Percentiles rank a stretch among this genome's conserved stretches.
Evolutionary conservation across 2,329 filamentous ascomycete genomes (phyloP).

Genomic region (Cryphonectria parasitica): DNA sequence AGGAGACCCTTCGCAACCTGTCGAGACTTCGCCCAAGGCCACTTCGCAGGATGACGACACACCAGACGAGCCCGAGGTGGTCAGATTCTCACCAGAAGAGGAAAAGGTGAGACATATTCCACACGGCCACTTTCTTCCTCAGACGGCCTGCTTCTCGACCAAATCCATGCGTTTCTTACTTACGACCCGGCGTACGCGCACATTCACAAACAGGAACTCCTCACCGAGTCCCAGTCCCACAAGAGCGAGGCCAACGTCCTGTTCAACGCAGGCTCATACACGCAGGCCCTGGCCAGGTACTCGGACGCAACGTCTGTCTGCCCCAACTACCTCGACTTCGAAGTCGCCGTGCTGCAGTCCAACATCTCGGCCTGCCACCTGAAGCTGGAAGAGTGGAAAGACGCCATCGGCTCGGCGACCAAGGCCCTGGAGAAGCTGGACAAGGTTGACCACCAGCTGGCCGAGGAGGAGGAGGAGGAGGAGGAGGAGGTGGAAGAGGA

Average conservation of each 20-base stretch:
- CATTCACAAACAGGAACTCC: constrained; percentile 56
- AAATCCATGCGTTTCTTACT: background rate
- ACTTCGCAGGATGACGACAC: constrained; percentile 3
- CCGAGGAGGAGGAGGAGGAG: constrained; percentile 41
- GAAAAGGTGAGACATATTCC: constrained; percentile 51
- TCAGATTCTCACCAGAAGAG: constrained; percentile 57
- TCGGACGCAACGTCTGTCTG: constrained; percentile 77
- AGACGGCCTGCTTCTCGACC: constrained; percentile 8
- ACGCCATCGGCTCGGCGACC: constrained; percentile 74
- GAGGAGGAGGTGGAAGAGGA: constrained; percentile 57
- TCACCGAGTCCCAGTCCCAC: constrained; percentile 71
- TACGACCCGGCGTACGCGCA: background rate
- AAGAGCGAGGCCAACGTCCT: constrained; percentile 79
- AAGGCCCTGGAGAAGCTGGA: constrained; percentile 75
- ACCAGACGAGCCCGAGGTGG: constrained; percentile 33
- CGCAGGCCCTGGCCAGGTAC: constrained; percentile 80
- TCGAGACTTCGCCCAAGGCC: constrained; percentile 21
- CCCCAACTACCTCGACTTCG: constrained; percentile 85
- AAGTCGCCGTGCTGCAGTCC: constrained; percentile 82
- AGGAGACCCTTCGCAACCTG: constrained; percentile 46
- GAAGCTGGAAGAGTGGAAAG: constrained; percentile 84
- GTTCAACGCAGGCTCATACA: constrained; percentile 74
- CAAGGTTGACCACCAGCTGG: constrained; percentile 50
- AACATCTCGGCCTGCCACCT: constrained; percentile 91
- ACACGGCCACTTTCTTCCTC: background rate